Evolutionary conservation across 108 stramenopile genomes (phyloP).

Genomic region (Pseudonitzschia multiseries): DNA sequence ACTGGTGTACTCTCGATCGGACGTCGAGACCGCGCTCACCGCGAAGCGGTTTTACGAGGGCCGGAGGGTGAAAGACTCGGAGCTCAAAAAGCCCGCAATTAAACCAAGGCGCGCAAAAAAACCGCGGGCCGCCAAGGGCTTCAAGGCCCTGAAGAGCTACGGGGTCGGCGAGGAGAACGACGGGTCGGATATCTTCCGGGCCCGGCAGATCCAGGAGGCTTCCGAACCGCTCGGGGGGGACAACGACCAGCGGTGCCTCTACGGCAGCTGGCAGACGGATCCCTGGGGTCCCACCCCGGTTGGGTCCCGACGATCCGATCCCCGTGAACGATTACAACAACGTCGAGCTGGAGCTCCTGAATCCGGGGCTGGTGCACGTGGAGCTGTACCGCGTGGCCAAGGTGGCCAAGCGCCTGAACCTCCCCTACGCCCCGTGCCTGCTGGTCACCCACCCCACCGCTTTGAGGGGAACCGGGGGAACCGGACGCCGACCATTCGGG

Average conservation of each 20-base stretch:
- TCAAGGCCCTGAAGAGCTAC: conserved; percentile 67
- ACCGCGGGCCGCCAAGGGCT: conserved; percentile 39
- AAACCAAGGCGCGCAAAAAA: conserved; percentile 72
- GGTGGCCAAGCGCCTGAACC: conserved; percentile 70
- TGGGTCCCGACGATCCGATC: conserved; percentile 67
- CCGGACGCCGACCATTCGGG: conserved; percentile 72
- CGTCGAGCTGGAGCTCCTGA: conserved; percentile 75
- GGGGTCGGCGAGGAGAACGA: conserved; percentile 56
- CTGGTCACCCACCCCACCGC: no score
- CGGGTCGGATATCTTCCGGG: conserved; percentile 37
- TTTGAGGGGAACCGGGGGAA: conserved; percentile 79
- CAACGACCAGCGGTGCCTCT: conserved; percentile 49
- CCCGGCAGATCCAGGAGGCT: conserved; percentile 35
- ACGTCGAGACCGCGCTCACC: conserved; percentile 68
- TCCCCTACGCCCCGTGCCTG: conserved; percentile 88
- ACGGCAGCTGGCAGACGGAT: conserved; percentile 83
- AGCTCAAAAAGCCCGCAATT: conserved; percentile 61
- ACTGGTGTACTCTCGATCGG: conserved; percentile 61
- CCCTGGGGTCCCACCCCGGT: conserved; percentile 64
- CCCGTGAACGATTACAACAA: conserved; percentile 81
- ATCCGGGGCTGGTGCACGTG: conserved; percentile 84
- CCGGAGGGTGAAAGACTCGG: conserved; percentile 64
- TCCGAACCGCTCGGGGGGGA: conserved; percentile 39
- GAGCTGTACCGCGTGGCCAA: conserved; percentile 51
- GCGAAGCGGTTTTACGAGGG: conserved; percentile 76